Conservation (phyloP, 1,284 basidiomycete genomes). For the Ceratobasidium papillatum region DNA sequence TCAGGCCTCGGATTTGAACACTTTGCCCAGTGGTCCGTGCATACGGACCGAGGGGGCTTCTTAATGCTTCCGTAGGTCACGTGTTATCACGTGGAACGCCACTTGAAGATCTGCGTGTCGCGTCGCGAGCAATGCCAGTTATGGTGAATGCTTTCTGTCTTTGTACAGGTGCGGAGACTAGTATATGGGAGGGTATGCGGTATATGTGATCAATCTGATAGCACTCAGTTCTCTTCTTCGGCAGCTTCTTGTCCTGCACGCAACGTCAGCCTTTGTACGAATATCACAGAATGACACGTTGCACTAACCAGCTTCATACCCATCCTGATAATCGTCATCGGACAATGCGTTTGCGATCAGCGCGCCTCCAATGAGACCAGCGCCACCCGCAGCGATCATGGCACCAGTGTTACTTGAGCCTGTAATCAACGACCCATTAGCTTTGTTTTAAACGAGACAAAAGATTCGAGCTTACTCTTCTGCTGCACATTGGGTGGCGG, state of each 20-base stretch:
- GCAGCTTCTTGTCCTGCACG: constrained; percentile 11
- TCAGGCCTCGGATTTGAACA: constrained; percentile 35
- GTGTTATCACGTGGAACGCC: not conserved
- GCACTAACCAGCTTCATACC: constrained; percentile 25
- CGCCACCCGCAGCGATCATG: constrained; percentile 23
- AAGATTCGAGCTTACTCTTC: constrained; percentile 1
- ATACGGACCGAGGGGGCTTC: not conserved
- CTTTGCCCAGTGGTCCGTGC: constrained; percentile 29
- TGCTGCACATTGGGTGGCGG: constrained; percentile 1
- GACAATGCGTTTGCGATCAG: constrained; percentile 27
- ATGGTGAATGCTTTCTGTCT: not conserved
- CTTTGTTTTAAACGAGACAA: not conserved
- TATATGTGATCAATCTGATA: not conserved
- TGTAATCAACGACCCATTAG: not conserved
- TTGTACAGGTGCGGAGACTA: not conserved
- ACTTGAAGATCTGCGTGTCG: not conserved
- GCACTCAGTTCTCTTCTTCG: constrained; percentile 28
- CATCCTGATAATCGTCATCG: constrained; percentile 33
- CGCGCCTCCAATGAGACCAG: constrained; percentile 23
- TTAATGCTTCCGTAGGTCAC: not conserved
- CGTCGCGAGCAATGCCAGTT: not conserved
- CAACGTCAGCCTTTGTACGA: not conserved
- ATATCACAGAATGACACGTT: not conserved
- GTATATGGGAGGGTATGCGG: not conserved
- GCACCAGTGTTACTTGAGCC: constrained; percentile 29